Conservation (phyloP, 768 basidiomycete genomes). For the Crepidotus variabilis region DNA sequence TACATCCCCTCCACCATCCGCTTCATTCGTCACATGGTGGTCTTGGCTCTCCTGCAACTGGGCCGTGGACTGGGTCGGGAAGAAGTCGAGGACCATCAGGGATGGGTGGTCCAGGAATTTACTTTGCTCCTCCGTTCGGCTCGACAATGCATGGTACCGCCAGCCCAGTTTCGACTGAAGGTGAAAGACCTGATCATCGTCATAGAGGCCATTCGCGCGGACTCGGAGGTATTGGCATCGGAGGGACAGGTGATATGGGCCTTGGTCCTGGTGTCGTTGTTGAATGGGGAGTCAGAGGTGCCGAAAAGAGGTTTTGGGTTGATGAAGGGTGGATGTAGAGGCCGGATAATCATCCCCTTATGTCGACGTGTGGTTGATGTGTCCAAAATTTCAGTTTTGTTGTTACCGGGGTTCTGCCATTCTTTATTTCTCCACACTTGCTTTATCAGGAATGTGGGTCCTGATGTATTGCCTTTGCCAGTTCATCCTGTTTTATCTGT, state of each 20-base stretch:
- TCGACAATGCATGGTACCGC: not conserved
- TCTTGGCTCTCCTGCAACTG: conserved; percentile 1
- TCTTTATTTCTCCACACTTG: not conserved
- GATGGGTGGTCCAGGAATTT: not conserved
- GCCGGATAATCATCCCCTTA: not conserved
- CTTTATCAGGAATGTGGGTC: not conserved
- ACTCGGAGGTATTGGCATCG: not conserved
- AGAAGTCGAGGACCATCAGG: not conserved
- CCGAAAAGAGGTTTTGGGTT: conserved; percentile 73
- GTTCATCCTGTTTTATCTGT: too few relatives aligned
- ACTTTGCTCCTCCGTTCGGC: not conserved
- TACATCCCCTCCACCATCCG: not conserved
- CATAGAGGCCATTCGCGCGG: not conserved
- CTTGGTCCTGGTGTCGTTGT: conserved; percentile 37
- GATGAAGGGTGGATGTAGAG: conserved; percentile 41
- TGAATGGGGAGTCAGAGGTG: conserved; percentile 73
- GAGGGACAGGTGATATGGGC: conserved; percentile 7
- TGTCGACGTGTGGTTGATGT: not conserved
- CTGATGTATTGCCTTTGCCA: not conserved
- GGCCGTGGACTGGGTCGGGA: not conserved
- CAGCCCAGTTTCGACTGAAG: not conserved
- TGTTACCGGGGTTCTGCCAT: not conserved
- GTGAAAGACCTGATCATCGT: not conserved
- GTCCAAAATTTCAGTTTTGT: not conserved
- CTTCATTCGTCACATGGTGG: conserved; percentile 12